Conservation (phyloP, 1,284 basidiomycete species). For the Apiotrichum domesticum region DNA sequence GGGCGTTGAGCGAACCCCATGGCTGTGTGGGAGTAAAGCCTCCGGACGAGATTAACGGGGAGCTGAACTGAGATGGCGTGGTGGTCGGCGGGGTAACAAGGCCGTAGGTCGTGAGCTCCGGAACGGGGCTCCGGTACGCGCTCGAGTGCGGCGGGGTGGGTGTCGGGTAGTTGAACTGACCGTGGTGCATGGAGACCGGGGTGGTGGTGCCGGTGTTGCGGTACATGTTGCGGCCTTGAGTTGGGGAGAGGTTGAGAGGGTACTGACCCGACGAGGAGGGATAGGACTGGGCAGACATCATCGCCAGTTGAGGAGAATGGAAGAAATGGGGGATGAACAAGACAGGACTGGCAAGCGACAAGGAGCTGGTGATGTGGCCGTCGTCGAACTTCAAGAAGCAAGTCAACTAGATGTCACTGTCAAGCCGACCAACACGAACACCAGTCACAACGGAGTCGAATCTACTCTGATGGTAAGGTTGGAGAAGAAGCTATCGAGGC, state of each 20-base stretch:
- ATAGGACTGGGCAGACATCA: slow-evolving; percentile 16
- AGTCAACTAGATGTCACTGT: too few relatives aligned
- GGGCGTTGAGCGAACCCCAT: slow-evolving; percentile 14
- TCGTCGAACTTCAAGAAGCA: too few relatives aligned
- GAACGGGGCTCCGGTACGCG: slow-evolving; percentile 9
- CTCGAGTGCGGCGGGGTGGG: background rate
- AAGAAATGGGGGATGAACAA: background rate
- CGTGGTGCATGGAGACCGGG: background rate
- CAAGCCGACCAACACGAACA: too few relatives aligned
- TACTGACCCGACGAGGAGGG: slow-evolving; percentile 4
- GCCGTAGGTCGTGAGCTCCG: slow-evolving; percentile 7
- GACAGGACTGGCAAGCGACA: too few relatives aligned
- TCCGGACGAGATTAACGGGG: slow-evolving; percentile 10
- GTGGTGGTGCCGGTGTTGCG: background rate
- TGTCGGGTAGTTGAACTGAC: background rate
- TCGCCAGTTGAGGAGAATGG: background rate
- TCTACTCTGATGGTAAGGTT: background rate
- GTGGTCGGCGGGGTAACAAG: slow-evolving; percentile 15
- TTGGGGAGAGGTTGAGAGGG: slow-evolving; percentile 1
- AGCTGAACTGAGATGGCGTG: slow-evolving; percentile 11
- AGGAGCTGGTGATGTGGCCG: too few relatives aligned
- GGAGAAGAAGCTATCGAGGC: background rate
- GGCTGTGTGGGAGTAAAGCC: slow-evolving; percentile 8
- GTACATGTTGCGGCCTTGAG: slow-evolving; percentile 11
- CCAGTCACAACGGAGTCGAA: background rate